phyloP scores from a whole-genome alignment of 805 yeast species.

The Nakazawaea molendinolei region DNA sequence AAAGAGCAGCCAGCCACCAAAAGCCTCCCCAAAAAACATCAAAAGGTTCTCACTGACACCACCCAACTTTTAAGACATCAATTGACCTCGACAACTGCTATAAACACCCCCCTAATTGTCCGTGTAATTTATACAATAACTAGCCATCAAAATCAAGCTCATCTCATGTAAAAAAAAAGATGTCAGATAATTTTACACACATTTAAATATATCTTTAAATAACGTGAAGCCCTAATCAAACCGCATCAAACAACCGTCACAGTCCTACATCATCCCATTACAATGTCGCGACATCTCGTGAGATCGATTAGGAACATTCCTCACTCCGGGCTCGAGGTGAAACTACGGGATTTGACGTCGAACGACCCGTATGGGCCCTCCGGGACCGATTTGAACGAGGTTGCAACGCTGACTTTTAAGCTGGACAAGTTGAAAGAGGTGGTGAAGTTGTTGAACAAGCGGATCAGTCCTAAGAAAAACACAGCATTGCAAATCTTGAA shows the following conservation, averaged over 20 bases:
- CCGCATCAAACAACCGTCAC: background rate
- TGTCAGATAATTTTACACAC: too few species aligned
- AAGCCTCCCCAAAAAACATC: too few species aligned
- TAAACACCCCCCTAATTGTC: too few species aligned
- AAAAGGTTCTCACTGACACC: too few species aligned
- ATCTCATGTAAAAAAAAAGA: too few species aligned
- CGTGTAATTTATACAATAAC: too few species aligned
- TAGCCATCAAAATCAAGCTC: too few species aligned
- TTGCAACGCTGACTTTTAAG: conserved; percentile 39
- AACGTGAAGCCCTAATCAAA: background rate
- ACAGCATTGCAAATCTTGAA: conserved; percentile 38
- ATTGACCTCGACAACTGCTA: too few species aligned
- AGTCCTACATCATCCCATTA: too few species aligned
- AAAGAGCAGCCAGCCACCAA: too few species aligned
- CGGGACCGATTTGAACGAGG: conserved; percentile 45
- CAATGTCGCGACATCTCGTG: conserved; percentile 8
- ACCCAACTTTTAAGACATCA: too few species aligned
- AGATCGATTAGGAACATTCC: conserved; percentile 10
- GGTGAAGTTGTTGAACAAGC: conserved; percentile 31
- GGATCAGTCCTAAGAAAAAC: conserved; percentile 27
- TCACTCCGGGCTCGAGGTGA: conserved; percentile 4
- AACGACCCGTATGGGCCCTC: conserved; percentile 50
- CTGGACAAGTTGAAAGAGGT: conserved; percentile 33
- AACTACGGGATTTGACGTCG: conserved; percentile 40
- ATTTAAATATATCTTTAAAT: background rate